Base-by-base conservation (phyloP, 768 basidiomycete species). In the Pleurotus ostreatus region DNA sequence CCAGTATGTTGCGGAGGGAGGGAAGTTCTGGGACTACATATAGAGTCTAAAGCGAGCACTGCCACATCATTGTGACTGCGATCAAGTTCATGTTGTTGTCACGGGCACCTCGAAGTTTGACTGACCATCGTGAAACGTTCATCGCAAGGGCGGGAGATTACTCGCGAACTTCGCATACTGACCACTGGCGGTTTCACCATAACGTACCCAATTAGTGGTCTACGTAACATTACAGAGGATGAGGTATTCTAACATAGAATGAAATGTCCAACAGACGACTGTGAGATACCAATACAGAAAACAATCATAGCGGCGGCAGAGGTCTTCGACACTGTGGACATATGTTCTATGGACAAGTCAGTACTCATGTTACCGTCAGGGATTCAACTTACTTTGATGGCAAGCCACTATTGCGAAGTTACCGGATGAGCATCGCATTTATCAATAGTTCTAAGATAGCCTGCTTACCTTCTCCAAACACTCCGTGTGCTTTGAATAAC, bases 301-400 rank as follows among this genome's bases (percentile, higher is more conserved):
- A 57, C 16, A 12, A 37, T 75, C 73, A 94, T 43, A 94, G 72
- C 0, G 92, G 90, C 7, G 93, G 92, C 46, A 95, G 68, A 15
- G 88, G 86, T 58, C 92, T 75, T 59, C 92, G 86, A 70, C 93
- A 94, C 58, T 93, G 85, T n/a, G 93, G 93, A 65, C 93, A 95
- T 40, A 94, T 93, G 59, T 91, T 94, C 89, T 92, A 58, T 2
- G 57, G 20, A 51, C 54, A 16, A 18, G 41, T 64, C 25, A 61
- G 34, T 34, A 22, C 8, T 5, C 11, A 11, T 34, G 30, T 34
- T 23, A 9, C 30, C 30, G 30, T 34, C 30, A 44, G 23, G 34
- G 15, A 11, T 13, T 8, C 23, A 56, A 58, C 53, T 25, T 54
- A 84, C 86, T 78, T 89, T 89, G 66, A 89, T 86, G 49, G 84